Evolutionary conservation across 2,329 filamentous ascomycete species (phyloP), one percentile per base, ranked within the genome.

Genomic region (Exserohilum rostratum): DNA sequence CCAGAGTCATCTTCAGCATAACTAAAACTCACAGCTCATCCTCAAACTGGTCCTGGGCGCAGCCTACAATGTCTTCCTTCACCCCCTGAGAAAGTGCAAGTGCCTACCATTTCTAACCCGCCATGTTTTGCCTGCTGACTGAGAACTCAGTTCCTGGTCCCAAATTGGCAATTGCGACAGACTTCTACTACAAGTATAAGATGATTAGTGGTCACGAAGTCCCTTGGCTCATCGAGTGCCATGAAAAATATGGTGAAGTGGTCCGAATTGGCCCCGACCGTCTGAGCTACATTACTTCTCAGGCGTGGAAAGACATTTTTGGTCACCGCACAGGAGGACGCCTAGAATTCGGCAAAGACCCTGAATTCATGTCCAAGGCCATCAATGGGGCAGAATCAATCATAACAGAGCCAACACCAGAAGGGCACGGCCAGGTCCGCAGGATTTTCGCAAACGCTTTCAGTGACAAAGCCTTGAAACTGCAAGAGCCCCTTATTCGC

Each of bases 401-500:
- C 7, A 13, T 25, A 5, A 13, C 18, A 22, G 35, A 22, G 17
- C 22, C 5, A 1, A 30, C 25, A 31, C 6, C 40, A 17, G 7
- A 29, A 22, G 11, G 3, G 11, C 38, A 37, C 15, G 12, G 30
- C 13, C 18, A 25, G 12, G 5, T 35, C 13, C 43, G 43, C 18
- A 50, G 18, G 20, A 9, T 50, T 29, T 74, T 29, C 60, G 73
- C 34, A 3, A 61, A 73, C 48, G 70, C 71, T 7, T 77, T 77
- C 58, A 72, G 68, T 3, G 65, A 74, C 27, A 65, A 66, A 47
- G 72, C 72, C 0, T 48, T 77, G 35, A 67, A 67, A 22, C 57
- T 67, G 20, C 74, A 77, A 54, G 70, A 74, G 53, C 57, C 63
- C 3, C 58, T 75, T 56, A 57, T 80, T 48, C 55, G 69, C 27